A percentile compares a stretch with the other conserved stretches of the same genome.
These are phyloP conservation scores for Aspergillus brasiliensis DNA, from an alignment of 2,329 filamentous ascomycete species.

Conservation along the genomic window DNA sequence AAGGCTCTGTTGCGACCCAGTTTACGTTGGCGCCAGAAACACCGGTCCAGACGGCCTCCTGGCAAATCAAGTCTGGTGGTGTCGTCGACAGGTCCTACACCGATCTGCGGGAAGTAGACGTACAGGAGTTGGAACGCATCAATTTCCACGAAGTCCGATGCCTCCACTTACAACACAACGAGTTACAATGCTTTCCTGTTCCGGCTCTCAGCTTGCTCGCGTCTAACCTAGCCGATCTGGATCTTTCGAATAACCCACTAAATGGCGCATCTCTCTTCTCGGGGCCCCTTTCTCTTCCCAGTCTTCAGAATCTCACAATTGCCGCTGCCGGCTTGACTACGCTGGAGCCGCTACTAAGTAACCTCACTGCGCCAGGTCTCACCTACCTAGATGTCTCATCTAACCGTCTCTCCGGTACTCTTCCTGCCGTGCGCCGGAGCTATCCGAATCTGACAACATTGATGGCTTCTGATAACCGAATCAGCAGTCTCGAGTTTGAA, in stretches of 20 bases:
- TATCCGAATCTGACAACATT: conserved; percentile 74
- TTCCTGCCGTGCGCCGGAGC: conserved; percentile 66
- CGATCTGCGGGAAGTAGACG: conserved; percentile 57
- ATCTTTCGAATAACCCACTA: conserved; percentile 74
- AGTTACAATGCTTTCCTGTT: conserved; percentile 68
- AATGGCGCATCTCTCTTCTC: conserved; percentile 66
- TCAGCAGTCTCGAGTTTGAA: conserved; percentile 72
- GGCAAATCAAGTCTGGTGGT: conserved; percentile 42
- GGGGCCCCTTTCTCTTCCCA: conserved; percentile 68
- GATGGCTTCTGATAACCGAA: conserved; percentile 75
- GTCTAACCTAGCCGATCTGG: conserved; percentile 69
- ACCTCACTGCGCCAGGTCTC: conserved; percentile 73
- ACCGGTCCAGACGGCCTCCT: conserved; percentile 33
- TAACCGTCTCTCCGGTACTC: conserved; percentile 70
- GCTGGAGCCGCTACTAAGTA: conserved; percentile 64
- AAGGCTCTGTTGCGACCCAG: conserved; percentile 43
- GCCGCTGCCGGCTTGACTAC: conserved; percentile 72
- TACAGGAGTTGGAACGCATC: conserved; percentile 51
- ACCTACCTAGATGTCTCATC: conserved; percentile 78
- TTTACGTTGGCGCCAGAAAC: conserved; percentile 50
- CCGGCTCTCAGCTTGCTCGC: conserved; percentile 70
- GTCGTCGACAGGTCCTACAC: conserved; percentile 71
- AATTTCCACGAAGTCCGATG: conserved; percentile 53
- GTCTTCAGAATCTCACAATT: conserved; percentile 75
- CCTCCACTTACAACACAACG: conserved; percentile 76